Evolutionary conservation across 164 flowering plant genomes (phyloP).

Genomic region (Houttuynia cordata): DNA sequence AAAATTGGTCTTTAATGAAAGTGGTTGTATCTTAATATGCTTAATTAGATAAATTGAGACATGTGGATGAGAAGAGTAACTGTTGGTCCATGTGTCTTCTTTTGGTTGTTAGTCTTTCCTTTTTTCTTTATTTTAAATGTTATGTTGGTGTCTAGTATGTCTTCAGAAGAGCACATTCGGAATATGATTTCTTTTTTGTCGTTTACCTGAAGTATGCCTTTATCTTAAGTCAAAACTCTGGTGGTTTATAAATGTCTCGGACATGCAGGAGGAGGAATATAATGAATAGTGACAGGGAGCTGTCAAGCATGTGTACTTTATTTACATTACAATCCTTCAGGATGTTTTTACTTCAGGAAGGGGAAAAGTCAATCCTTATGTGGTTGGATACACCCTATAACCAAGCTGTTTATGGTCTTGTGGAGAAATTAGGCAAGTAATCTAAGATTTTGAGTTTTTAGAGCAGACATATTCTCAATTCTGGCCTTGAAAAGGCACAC

Average conservation of each 20-base stretch:
- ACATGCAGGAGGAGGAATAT: conserved; percentile 37
- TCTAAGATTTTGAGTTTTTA: background rate
- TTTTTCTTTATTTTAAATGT: too few relatives aligned
- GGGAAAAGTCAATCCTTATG: conserved; percentile 89
- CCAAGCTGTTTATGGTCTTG: conserved; percentile 95
- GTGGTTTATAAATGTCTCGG: background rate
- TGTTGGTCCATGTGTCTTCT: too few relatives aligned
- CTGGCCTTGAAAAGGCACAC: background rate
- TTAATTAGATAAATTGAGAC: too few relatives aligned
- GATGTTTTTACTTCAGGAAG: conserved; percentile 90
- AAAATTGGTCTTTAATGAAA: too few relatives aligned
- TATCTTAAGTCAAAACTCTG: background rate
- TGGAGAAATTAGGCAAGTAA: conserved; percentile 76
- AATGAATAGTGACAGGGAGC: conserved; percentile 44
- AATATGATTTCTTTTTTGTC: too few relatives aligned
- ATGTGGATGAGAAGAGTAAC: too few relatives aligned
- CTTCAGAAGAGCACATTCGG: too few relatives aligned
- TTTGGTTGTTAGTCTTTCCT: too few relatives aligned
- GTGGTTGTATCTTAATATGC: too few relatives aligned
- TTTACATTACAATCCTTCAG: conserved; percentile 74
- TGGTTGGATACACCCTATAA: conserved; percentile 87
- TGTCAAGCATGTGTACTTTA: conserved; percentile 57
- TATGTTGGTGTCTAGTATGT: too few relatives aligned
- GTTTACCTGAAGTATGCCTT: too few relatives aligned
- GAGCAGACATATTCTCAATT: background rate